A percentile compares a stretch with the other conserved stretches of the same genome.
Evolutionary conservation across 2,329 filamentous ascomycete species (phyloP).

Genomic region (Xylariaceae sp.): DNA sequence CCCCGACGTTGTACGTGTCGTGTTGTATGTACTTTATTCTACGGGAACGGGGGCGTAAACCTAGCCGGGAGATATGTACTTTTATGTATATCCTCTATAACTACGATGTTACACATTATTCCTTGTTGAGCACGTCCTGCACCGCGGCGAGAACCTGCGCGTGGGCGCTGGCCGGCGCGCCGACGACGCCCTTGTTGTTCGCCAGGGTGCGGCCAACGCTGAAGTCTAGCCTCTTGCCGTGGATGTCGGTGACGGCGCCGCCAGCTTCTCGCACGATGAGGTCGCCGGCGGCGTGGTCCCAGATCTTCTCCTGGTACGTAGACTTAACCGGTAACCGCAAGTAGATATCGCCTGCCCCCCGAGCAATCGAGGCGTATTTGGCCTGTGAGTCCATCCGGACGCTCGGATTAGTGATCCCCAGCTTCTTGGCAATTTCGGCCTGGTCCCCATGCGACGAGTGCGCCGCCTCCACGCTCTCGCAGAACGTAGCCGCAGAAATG

Average conservation of each 20-base stretch:
- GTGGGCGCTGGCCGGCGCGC: slow-evolving; percentile 78
- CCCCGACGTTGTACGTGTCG: background rate
- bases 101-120: slow-evolving; percentile 31
- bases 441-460: slow-evolving; percentile 92
- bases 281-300: slow-evolving; percentile 96
- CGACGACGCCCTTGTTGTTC: slow-evolving; percentile 92
- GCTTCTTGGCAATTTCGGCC: slow-evolving; percentile 76
- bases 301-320: slow-evolving; percentile 98
- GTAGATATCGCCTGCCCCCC: slow-evolving; percentile 94
- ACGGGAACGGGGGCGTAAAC: too few relatives aligned
- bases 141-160: slow-evolving; percentile 77
- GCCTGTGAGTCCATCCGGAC: slow-evolving; percentile 98
- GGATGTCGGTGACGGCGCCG: slow-evolving; percentile 86
- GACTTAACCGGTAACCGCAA: slow-evolving; percentile 82
- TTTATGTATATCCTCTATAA: slow-evolving; percentile 28
- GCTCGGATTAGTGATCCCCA: slow-evolving; percentile 86
- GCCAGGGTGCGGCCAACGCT: slow-evolving; percentile 80
- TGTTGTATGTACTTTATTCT: slow-evolving; percentile 31
- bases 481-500: slow-evolving; percentile 84
- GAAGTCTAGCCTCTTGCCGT: slow-evolving; percentile 86
- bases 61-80: slow-evolving; percentile 30
- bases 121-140: slow-evolving; percentile 69
- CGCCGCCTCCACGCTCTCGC: slow-evolving; percentile 91
- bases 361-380: slow-evolving; percentile 94
- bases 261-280: slow-evolving; percentile 93